Evolutionary conservation across 495 filamentous ascomycete species (phyloP).

Genomic region (Xylaria venustula): DNA sequence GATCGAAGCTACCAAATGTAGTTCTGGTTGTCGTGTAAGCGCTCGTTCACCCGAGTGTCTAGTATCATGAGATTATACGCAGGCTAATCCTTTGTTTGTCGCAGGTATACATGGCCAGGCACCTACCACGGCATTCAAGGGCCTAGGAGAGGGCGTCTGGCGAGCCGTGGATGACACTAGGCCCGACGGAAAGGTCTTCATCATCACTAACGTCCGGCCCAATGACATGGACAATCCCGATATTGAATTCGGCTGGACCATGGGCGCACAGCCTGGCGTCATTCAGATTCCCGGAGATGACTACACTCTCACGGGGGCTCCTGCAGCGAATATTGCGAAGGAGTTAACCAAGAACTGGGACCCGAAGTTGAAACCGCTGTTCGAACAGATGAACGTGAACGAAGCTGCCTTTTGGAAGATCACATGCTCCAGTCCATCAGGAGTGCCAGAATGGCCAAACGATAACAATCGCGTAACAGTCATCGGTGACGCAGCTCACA

Average conservation of each 20-base stretch:
- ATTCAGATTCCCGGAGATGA: conserved; percentile 51
- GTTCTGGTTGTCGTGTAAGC: too few species aligned
- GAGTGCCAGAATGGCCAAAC: conserved; percentile 51
- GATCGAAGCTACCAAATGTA: too few species aligned
- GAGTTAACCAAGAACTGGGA: conserved; percentile 48
- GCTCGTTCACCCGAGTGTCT: too few species aligned
- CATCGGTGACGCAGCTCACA: conserved; percentile 60
- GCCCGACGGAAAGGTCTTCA: conserved; percentile 38
- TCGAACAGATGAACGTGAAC: conserved; percentile 48
- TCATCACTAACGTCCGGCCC: conserved; percentile 56
- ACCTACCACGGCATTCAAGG: conserved; percentile 51
- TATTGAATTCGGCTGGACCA: conserved; percentile 55
- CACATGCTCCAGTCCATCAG: conserved; percentile 50
- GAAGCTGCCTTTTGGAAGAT: conserved; percentile 59
- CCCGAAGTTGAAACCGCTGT: conserved; percentile 45
- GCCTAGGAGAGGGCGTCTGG: conserved; percentile 54
- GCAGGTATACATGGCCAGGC: conserved; percentile 57
- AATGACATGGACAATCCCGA: conserved; percentile 53
- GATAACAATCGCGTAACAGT: conserved; percentile 56
- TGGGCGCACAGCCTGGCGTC: conserved; percentile 51
- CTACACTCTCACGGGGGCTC: conserved; percentile 46
- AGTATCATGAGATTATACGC: too few species aligned
- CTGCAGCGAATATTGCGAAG: conserved; percentile 52
- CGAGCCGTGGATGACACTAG: conserved; percentile 38
- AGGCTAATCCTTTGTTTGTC: too few species aligned